phyloP scores from a whole-genome alignment of 768 basidiomycete genomes.

The Suillus plorans region DNA sequence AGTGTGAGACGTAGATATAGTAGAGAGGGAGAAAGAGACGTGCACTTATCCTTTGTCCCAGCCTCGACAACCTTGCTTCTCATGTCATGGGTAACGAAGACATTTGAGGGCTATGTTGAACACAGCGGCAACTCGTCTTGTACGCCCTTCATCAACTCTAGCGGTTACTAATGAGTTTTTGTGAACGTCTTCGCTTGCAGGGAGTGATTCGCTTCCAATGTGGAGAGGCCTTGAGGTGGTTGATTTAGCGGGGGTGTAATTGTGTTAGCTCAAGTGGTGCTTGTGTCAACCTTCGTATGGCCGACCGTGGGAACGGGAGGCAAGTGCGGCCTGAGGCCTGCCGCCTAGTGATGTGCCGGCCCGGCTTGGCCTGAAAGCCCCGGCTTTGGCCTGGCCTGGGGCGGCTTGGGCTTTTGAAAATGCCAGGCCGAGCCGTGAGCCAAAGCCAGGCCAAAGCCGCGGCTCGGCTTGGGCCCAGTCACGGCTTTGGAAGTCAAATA shows the following conservation, averaged over 20 bases:
- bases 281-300: no score
- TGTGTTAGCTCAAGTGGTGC: constrained; percentile 58
- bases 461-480: no score
- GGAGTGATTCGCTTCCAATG: constrained; percentile 19
- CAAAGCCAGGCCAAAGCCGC: no score
- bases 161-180: constrained; percentile 15
- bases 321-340: no score
- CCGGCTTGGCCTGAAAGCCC: no score
- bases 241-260: constrained; percentile 38
- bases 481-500: no score
- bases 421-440: no score
- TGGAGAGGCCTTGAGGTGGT: constrained; percentile 3
- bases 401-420: no score
- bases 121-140: constrained; percentile 45
- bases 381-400: no score
- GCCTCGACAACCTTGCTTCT: constrained; percentile 33
- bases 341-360: no score
- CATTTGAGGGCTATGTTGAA: constrained; percentile 37
- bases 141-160: constrained; percentile 40
- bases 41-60: constrained; percentile 10
- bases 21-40: neutral
- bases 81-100: constrained; percentile 34
- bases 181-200: neutral
- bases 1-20: neutral
- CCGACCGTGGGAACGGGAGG: no score